Evolutionary conservation across 1,139 yeast species (phyloP).

Genomic region (Debaryomyces sp.): DNA sequence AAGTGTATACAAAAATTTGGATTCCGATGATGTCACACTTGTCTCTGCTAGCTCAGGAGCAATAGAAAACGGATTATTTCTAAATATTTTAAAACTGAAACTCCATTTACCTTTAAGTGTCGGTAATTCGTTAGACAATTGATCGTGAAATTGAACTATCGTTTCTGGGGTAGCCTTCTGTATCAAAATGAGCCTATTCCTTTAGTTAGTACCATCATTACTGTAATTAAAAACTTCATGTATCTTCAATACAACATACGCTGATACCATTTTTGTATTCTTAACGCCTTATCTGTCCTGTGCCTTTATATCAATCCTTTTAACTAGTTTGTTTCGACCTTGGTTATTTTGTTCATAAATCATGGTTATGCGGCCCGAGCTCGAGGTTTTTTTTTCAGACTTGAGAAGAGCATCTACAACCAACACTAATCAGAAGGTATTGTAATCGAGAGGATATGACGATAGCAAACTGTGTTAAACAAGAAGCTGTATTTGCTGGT

Average conservation of each 20-base stretch:
- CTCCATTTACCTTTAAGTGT: slow-evolving; percentile 62
- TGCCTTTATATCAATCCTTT: background rate
- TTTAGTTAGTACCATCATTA: slow-evolving; percentile 3
- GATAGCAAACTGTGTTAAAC: slow-evolving; percentile 14
- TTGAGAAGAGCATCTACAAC: slow-evolving; percentile 10
- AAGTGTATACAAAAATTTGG: slow-evolving; percentile 58
- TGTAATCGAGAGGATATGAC: background rate
- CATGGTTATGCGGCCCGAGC: slow-evolving; percentile 5
- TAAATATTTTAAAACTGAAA: slow-evolving; percentile 63
- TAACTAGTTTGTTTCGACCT: background rate
- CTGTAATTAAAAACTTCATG: background rate
- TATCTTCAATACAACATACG: slow-evolving; percentile 14
- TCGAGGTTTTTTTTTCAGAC: slow-evolving; percentile 3
- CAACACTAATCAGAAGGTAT: background rate
- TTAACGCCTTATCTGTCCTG: background rate
- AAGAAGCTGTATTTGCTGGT: slow-evolving; percentile 72
- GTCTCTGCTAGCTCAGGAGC: slow-evolving; percentile 40
- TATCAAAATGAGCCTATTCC: slow-evolving; percentile 51
- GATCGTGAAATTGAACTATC: slow-evolving; percentile 67
- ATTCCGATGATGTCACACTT: slow-evolving; percentile 36
- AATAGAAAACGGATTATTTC: slow-evolving; percentile 59
- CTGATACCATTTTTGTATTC: slow-evolving; percentile 16
- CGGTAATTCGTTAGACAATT: slow-evolving; percentile 65
- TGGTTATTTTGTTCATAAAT: background rate
- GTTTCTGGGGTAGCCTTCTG: slow-evolving; percentile 64